phyloP scores from a whole-genome alignment of 2,329 filamentous ascomycete species.

The Dactylonectria macrodidyma region DNA sequence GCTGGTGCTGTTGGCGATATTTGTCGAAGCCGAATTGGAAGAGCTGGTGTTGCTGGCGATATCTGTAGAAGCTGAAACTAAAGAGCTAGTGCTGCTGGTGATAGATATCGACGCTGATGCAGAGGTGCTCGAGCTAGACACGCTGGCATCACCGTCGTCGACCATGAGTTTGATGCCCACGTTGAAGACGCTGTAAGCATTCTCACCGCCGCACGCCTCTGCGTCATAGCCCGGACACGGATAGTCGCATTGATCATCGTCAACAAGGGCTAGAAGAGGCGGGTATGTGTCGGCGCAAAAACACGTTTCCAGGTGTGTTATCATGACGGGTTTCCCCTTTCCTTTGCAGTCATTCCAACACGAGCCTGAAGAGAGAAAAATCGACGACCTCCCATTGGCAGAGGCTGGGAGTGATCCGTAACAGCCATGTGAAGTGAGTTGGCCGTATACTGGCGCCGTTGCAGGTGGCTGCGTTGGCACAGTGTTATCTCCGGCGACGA shows the following conservation, averaged over 20 bases:
- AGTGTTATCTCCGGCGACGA: too few species aligned
- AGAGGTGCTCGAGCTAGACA: too few species aligned
- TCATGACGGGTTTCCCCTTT: constrained; percentile 4
- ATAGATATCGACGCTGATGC: too few species aligned
- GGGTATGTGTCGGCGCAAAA: constrained; percentile 38
- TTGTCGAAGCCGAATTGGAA: too few species aligned
- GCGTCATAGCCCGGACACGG: constrained; percentile 28
- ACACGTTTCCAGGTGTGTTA: constrained; percentile 18
- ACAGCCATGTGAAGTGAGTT: constrained; percentile 36
- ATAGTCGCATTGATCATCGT: constrained; percentile 33
- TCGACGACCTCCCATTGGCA: not conserved
- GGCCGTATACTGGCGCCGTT: not conserved
- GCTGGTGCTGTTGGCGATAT: too few species aligned
- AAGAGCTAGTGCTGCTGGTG: too few species aligned
- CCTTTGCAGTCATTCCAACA: constrained; percentile 11
- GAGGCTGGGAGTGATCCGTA: constrained; percentile 27
- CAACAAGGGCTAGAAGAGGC: constrained; percentile 10
- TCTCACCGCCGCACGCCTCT: constrained; percentile 32
- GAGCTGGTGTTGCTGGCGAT: too few species aligned
- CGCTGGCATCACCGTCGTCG: constrained; percentile 4
- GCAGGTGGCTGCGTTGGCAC: too few species aligned
- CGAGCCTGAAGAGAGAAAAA: constrained; percentile 4
- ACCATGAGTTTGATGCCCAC: constrained; percentile 5
- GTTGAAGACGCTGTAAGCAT: constrained; percentile 35
- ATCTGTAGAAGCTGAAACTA: too few species aligned